These are phyloP conservation scores for Phytopythium delawarense DNA, from an alignment of 352 stramenopile genomes.

Conservation along the genomic window DNA sequence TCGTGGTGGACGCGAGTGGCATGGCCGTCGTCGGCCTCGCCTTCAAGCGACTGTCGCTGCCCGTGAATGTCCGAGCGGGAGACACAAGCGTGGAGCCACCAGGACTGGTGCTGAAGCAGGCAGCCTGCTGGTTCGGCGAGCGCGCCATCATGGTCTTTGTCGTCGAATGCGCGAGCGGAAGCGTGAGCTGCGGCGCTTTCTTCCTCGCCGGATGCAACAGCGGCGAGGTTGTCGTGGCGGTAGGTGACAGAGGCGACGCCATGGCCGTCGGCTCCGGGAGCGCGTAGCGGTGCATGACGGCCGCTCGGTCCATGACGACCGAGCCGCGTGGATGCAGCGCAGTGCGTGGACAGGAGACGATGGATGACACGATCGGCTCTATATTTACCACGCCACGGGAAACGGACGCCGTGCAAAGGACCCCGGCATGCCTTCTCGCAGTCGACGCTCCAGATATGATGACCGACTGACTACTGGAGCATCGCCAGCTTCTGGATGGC, in stretches of 20 bases:
- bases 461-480: slow-evolving; percentile 29
- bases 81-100: background rate
- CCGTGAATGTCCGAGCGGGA: background rate
- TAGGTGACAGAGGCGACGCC: background rate
- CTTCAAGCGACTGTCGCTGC: slow-evolving; percentile 10
- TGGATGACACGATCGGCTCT: background rate
- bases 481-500: slow-evolving; percentile 70
- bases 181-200: background rate
- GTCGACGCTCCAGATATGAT: background rate
- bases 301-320: background rate
- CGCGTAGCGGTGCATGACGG: background rate
- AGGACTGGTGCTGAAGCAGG: background rate
- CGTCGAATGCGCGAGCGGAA: background rate
- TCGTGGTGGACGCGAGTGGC: slow-evolving; percentile 20
- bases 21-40: slow-evolving; percentile 30
- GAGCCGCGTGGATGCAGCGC: background rate
- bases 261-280: background rate
- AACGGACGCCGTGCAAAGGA: background rate
- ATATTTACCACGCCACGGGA: background rate
- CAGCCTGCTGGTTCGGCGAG: slow-evolving; percentile 4
- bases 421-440: background rate
- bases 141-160: background rate
- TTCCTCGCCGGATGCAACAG: background rate
- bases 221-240: background rate
- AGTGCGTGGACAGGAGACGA: background rate